Percentiles rank a stretch among this genome's conserved stretches.
phyloP scores from a whole-genome alignment of 140 eudicot genomes.

The Bidens hawaiensis region DNA sequence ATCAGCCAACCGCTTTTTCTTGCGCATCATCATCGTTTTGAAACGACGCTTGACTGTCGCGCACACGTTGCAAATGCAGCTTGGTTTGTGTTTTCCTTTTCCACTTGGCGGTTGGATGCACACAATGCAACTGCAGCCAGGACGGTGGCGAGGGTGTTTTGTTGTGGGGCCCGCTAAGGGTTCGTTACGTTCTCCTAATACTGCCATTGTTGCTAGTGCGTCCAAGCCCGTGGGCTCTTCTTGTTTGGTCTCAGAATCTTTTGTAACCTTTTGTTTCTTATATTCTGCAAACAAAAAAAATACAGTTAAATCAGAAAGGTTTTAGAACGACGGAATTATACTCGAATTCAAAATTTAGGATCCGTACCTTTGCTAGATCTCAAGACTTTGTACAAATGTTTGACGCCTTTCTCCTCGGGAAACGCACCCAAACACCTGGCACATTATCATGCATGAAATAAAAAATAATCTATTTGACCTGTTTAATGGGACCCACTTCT shows the following conservation, averaged over 20 bases:
- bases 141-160: conserved; percentile 90
- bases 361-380: conserved; percentile 46
- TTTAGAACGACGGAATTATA: not conserved
- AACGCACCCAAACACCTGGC: conserved; percentile 40
- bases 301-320: not conserved
- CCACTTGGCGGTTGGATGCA: conserved; percentile 99
- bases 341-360: not conserved
- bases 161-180: no score
- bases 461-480: no score
- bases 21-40: conserved; percentile 76
- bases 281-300: conserved; percentile 27
- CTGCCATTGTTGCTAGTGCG: conserved; percentile 72
- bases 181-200: conserved; percentile 46
- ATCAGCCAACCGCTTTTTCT: conserved; percentile 55
- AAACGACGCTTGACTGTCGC: conserved; percentile 82
- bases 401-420: conserved; percentile 49
- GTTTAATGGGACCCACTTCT: not conserved
- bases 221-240: conserved; percentile 65
- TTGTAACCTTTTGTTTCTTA: conserved; percentile 46
- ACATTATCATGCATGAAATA: no score
- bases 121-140: conserved; percentile 93
- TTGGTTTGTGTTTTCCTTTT: conserved; percentile 77
- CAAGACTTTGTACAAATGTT: conserved; percentile 37
- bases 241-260: conserved; percentile 28
- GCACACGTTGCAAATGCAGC: conserved; percentile 85